Conservation (phyloP, 345 rosid genomes). For the Linum lewisii region DNA sequence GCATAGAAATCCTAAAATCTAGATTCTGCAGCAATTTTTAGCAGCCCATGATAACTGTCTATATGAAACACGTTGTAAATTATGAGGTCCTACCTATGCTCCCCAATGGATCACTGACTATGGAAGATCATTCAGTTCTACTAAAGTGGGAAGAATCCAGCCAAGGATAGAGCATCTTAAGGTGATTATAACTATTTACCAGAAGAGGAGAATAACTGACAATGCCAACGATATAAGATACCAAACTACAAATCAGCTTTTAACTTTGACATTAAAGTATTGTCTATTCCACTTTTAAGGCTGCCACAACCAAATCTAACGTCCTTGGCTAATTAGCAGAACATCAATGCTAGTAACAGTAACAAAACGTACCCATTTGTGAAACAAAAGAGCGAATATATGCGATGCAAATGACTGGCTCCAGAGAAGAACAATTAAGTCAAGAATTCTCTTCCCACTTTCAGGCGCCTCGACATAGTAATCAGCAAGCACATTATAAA, state of each 20-base stretch:
- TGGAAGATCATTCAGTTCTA: too few species aligned
- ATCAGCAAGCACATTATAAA: constrained; percentile 85
- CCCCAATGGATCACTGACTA: too few species aligned
- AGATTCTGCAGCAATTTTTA: neutral
- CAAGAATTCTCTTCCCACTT: constrained; percentile 65
- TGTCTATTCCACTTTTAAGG: neutral
- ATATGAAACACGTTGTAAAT: too few species aligned
- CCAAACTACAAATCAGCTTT: too few species aligned
- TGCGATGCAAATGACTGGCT: constrained; percentile 95
- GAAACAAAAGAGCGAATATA: constrained; percentile 75
- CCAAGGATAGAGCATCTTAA: too few species aligned
- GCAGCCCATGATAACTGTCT: too few species aligned
- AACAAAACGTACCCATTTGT: constrained; percentile 58
- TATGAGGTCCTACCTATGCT: too few species aligned
- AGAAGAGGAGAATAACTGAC: too few species aligned
- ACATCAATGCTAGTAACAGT: neutral
- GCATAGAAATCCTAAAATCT: neutral
- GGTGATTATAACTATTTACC: too few species aligned
- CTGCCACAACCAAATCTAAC: neutral
- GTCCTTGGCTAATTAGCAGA: neutral
- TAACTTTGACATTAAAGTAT: neutral
- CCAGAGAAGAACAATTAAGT: constrained; percentile 92
- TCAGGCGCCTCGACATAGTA: constrained; percentile 56
- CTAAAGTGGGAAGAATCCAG: too few species aligned
- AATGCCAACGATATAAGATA: too few species aligned